Base-by-base conservation (phyloP, 106 monocot genomes). In the Apostasia ramifera region DNA sequence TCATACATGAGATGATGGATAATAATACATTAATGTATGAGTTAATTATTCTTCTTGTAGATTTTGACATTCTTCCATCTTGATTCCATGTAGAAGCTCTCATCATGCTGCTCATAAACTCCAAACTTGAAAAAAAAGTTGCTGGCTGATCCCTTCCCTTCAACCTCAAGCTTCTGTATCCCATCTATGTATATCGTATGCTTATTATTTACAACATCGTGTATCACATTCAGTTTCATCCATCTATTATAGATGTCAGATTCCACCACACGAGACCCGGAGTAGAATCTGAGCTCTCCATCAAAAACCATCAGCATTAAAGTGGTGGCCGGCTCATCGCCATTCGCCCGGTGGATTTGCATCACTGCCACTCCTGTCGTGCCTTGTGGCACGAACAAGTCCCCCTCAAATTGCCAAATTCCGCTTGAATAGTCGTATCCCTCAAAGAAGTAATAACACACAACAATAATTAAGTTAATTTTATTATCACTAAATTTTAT, bases 331-430 rank as follows among this genome's bases (percentile, higher is more conserved):
- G 38, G 40, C 14, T 59, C 41, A 3, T 40, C 6, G 5, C 38
- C 15, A 3, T 42, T 0, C 5, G 56, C 52, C 1, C 68, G 44
- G 9, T 64, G 58, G 49, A 82, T 54, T 46, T 82, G 82, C 74
- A 82, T 70, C 46, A 82, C 55, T 2, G 74, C 70, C 4, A 42
- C 58, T 0, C 77, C 77, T 0, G 77, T 70, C 2, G 78, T 82
- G 39, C 74, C 78, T 0, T 2, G 9, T 1, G 82, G 74, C 40
- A 74, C 71, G 46, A 40, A 82, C 3, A 5, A 53, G 8, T 78
- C 52, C 0, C 66, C 78, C 66, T 82, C 81, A 51, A 81, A 81
- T 39, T 81, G 77, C 81, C 81, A 81, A 2, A 81, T 62, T 11
- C 77, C 73, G 9, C 39, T 50, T 2, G 62, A 43, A 55, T 81